Percentiles rank a stretch among this genome's conserved stretches.
phyloP scores from a whole-genome alignment of 495 filamentous ascomycete species.

The Aspergillus taichungensis region DNA sequence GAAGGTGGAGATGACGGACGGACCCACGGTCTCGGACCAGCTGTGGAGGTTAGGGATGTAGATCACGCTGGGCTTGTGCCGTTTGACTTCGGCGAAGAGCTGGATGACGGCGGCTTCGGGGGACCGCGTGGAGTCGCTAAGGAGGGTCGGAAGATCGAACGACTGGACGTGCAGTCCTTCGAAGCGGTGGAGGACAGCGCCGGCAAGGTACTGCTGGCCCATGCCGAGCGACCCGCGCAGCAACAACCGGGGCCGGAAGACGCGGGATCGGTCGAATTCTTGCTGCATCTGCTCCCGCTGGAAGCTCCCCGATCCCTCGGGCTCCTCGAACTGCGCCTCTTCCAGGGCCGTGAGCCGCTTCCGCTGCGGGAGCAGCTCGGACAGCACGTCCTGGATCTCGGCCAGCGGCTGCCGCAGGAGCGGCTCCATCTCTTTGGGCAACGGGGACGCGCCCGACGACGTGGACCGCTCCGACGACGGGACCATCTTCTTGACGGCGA shows the following conservation, averaged over 20 bases:
- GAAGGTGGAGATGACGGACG: constrained; percentile 66
- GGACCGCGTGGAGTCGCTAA: constrained; percentile 62
- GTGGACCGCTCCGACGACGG: constrained; percentile 88
- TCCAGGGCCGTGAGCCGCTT: constrained; percentile 83
- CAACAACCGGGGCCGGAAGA: constrained; percentile 82
- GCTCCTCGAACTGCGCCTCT: constrained; percentile 89
- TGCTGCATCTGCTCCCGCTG: constrained; percentile 76
- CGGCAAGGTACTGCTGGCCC: constrained; percentile 87
- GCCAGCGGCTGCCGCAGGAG: constrained; percentile 64
- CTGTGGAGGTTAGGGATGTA: constrained; percentile 83
- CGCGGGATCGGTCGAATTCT: constrained; percentile 80
- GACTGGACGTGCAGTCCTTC: constrained; percentile 90
- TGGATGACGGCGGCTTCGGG: constrained; percentile 82
- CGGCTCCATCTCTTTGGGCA: constrained; percentile 72
- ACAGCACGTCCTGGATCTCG: constrained; percentile 55
- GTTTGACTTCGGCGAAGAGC: constrained; percentile 81
- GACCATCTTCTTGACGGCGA: constrained; percentile 89
- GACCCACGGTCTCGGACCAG: constrained; percentile 70
- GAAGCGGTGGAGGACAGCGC: constrained; percentile 79
- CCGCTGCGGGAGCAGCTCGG: constrained; percentile 69
- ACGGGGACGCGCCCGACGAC: constrained; percentile 66
- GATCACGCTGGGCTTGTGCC: constrained; percentile 92
- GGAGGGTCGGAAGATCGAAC: constrained; percentile 81
- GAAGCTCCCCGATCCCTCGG: constrained; percentile 70
- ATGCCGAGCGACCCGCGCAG: constrained; percentile 73